Percentiles rank a stretch among this genome's conserved stretches.
Evolutionary conservation across 2,329 filamentous ascomycete genomes (phyloP).

Genomic region (Lojkania enalia): DNA sequence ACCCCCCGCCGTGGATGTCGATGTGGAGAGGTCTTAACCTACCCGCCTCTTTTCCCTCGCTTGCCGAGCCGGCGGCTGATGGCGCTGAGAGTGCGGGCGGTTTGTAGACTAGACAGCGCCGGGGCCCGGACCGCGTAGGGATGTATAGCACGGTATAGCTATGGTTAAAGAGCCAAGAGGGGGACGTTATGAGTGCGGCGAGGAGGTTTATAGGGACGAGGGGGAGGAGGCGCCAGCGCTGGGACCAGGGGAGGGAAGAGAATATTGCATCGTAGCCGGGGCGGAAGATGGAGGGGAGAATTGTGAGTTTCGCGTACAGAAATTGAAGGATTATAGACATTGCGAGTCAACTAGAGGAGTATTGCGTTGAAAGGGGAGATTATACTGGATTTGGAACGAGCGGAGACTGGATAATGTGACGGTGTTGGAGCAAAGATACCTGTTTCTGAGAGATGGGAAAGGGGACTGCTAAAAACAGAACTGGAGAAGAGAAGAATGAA

Average conservation of each 20-base stretch:
- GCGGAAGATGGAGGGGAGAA: conserved; percentile 18
- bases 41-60: conserved; percentile 7
- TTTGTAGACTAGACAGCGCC: conserved; percentile 50
- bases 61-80: conserved; percentile 2
- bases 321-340: conserved; percentile 14
- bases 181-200: conserved; percentile 42
- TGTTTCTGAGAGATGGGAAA: background rate
- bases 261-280: conserved; percentile 37
- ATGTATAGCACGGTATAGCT: conserved; percentile 45
- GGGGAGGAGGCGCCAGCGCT: conserved; percentile 51
- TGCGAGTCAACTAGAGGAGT: background rate
- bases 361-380: background rate
- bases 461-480: background rate
- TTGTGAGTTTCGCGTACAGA: conserved; percentile 17
- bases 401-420: background rate
- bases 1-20: conserved; percentile 51
- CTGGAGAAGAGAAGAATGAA: background rate
- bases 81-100: conserved; percentile 45
- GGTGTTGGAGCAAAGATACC: background rate
- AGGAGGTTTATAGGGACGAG: conserved; percentile 50
- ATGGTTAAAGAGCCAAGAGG: conserved; percentile 44
- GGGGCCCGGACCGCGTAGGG: conserved; percentile 44
- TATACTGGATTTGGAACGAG: too few relatives aligned
- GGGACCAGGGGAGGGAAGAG: conserved; percentile 42
- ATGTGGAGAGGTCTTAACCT: conserved; percentile 49